Percentiles rank a stretch among this genome's conserved stretches.
Evolutionary conservation across 768 basidiomycete genomes (phyloP).

Genomic region (Mycena alexandri): DNA sequence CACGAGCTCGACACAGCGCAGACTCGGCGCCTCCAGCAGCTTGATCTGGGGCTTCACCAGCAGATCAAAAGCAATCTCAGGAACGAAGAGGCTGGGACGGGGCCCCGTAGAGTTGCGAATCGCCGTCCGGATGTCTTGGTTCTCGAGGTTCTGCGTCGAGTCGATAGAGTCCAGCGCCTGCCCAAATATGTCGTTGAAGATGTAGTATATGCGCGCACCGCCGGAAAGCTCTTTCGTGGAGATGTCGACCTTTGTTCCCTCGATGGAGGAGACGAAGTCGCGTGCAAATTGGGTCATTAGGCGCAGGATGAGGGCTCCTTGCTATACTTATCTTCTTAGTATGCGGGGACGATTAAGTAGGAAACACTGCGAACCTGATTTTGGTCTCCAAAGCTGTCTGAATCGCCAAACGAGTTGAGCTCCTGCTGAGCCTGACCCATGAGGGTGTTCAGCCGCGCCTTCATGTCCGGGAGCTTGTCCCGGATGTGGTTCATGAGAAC

Average conservation of each 20-base stretch:
- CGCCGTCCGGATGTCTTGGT: constrained; percentile 96
- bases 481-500: constrained; percentile 97
- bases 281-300: constrained; percentile 99
- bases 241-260: constrained; percentile 95
- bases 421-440: constrained; percentile 99
- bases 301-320: constrained; percentile 91
- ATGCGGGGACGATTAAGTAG: constrained; percentile 6
- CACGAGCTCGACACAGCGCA: constrained; percentile 97
- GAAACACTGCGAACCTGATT: constrained; percentile 70
- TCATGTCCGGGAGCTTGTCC: constrained; percentile 99
- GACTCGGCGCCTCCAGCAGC: constrained; percentile 91
- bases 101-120: constrained; percentile 99
- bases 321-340: constrained; percentile 54
- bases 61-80: constrained; percentile 96
- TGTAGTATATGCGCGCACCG: constrained; percentile 98
- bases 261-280: constrained; percentile 97
- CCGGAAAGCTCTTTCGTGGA: constrained; percentile 99
- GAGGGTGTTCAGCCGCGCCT: constrained; percentile 94
- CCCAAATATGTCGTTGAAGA: constrained; percentile 99
- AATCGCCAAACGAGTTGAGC: constrained; percentile 94
- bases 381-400: constrained; percentile 90
- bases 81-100: constrained; percentile 94
- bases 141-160: constrained; percentile 90
- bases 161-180: constrained; percentile 91
- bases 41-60: constrained; percentile 99